Percentiles rank a stretch among this genome's conserved stretches.
These are phyloP conservation scores for Dactylonectria estremocensis DNA, from an alignment of 2,329 filamentous ascomycete genomes.

Conservation along the genomic window DNA sequence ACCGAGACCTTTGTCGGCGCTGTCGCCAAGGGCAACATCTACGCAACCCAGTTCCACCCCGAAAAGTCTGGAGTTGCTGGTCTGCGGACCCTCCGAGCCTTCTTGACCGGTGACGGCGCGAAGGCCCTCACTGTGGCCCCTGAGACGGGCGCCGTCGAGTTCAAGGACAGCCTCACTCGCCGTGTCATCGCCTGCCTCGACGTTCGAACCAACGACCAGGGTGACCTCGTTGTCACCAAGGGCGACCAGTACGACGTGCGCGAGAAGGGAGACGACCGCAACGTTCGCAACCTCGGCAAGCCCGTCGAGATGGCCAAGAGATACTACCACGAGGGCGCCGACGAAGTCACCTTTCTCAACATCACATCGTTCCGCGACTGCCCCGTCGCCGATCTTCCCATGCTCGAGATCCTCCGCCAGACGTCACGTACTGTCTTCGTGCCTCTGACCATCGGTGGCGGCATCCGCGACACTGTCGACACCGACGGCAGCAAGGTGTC, in stretches of 20 bases:
- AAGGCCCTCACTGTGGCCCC: slow-evolving; percentile 45
- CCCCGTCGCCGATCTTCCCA: slow-evolving; percentile 90
- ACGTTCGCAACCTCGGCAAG: slow-evolving; percentile 94
- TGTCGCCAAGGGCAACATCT: slow-evolving; percentile 86
- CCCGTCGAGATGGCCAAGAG: slow-evolving; percentile 93
- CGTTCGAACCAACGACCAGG: slow-evolving; percentile 93
- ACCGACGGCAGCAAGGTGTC: slow-evolving; percentile 88
- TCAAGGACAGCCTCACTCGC: slow-evolving; percentile 83
- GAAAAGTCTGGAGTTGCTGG: slow-evolving; percentile 97
- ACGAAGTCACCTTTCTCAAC: slow-evolving; percentile 98
- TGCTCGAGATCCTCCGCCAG: slow-evolving; percentile 92
- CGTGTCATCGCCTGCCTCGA: slow-evolving; percentile 97
- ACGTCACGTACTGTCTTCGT: slow-evolving; percentile 96
- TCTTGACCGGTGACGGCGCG: slow-evolving; percentile 80
- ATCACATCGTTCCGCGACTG: slow-evolving; percentile 98
- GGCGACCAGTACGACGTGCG: slow-evolving; percentile 99
- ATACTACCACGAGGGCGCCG: slow-evolving; percentile 97
- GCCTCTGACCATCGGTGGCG: slow-evolving; percentile 93
- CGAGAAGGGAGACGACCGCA: slow-evolving; percentile 78
- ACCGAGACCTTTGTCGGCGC: slow-evolving; percentile 93
- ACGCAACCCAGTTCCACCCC: slow-evolving; percentile 97
- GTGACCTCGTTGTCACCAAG: slow-evolving; percentile 97
- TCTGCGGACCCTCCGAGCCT: slow-evolving; percentile 85
- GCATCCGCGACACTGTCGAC: slow-evolving; percentile 93
- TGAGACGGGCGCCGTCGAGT: slow-evolving; percentile 27